phyloP scores from a whole-genome alignment of 768 basidiomycete species.

The Leccinum fibrillosum region DNA sequence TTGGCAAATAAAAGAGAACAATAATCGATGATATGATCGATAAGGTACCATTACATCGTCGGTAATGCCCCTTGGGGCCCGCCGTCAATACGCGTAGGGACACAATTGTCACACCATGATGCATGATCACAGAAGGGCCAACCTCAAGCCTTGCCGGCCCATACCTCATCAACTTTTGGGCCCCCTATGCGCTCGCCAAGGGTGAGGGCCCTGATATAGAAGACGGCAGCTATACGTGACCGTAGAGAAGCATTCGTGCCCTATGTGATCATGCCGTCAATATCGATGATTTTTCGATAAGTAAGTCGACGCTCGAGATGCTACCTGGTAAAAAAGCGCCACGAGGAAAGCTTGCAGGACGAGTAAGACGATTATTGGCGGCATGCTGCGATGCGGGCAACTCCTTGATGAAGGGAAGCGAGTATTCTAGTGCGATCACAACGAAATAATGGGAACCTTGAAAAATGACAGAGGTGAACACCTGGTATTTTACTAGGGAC shows the following conservation, averaged over 20 bases:
- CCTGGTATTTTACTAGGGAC: conserved; percentile 28
- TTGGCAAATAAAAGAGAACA: no score
- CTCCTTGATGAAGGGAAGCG: conserved; percentile 55
- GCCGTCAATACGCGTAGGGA: background rate
- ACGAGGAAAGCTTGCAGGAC: conserved; percentile 57
- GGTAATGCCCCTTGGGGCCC: no score
- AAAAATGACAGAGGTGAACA: conserved; percentile 79
- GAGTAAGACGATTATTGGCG: conserved; percentile 59
- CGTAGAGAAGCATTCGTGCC: no score
- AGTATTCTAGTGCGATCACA: conserved; percentile 69
- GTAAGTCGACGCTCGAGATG: no score
- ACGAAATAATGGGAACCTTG: conserved; percentile 65
- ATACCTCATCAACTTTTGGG: conserved; percentile 61
- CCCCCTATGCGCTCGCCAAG: conserved; percentile 66
- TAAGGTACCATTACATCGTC: no score
- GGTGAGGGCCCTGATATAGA: conserved; percentile 63
- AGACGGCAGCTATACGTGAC: conserved; percentile 66
- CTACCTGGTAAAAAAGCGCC: no score
- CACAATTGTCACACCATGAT: background rate
- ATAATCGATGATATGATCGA: no score
- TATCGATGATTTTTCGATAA: no score
- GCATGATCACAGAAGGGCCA: background rate
- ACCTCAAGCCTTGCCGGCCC: conserved; percentile 52
- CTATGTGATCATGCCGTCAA: no score
- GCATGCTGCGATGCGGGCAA: conserved; percentile 60